phyloP scores from a whole-genome alignment of 148 eudicot species.

The Simmondsia chinensis region DNA sequence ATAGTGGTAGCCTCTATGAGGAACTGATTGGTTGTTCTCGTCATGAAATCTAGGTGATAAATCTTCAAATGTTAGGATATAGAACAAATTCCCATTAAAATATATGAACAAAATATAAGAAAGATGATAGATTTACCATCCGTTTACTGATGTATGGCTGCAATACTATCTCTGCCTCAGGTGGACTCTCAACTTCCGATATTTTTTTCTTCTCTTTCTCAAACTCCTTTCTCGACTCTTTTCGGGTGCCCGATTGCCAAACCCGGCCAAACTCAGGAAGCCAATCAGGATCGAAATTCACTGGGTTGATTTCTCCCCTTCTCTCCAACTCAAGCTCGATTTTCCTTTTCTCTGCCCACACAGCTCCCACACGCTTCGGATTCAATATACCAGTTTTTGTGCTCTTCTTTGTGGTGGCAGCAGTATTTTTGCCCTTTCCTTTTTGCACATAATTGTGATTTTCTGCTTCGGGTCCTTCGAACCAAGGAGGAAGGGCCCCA shows the following conservation, averaged over 20 bases:
- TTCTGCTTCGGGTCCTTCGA: slow-evolving; percentile 38
- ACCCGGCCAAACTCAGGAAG: slow-evolving; percentile 95
- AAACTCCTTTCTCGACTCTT: slow-evolving; percentile 85
- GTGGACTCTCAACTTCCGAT: slow-evolving; percentile 19
- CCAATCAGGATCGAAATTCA: slow-evolving; percentile 56
- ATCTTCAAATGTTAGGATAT: too few species aligned
- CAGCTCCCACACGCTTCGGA: slow-evolving; percentile 96
- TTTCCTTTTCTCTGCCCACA: slow-evolving; percentile 96
- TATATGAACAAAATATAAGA: not conserved
- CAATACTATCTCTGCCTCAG: slow-evolving; percentile 31
- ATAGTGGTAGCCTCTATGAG: too few species aligned
- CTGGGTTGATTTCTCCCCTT: slow-evolving; percentile 46
- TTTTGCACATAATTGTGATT: slow-evolving; percentile 8
- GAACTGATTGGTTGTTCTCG: too few species aligned
- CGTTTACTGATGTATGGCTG: slow-evolving; percentile 91
- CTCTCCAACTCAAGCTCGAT: slow-evolving; percentile 85
- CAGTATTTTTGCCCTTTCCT: not conserved
- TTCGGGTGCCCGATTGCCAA: slow-evolving; percentile 93
- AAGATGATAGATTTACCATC: slow-evolving; percentile 37
- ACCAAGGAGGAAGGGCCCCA: slow-evolving; percentile 96
- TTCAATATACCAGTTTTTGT: slow-evolving; percentile 56
- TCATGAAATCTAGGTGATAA: too few species aligned
- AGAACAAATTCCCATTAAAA: not conserved
- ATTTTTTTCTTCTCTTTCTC: slow-evolving; percentile 33
- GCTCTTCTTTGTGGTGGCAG: slow-evolving; percentile 24